Percentiles rank a stretch among this genome's conserved stretches.
These are phyloP conservation scores for Cetraspora pellucida DNA, from an alignment of 192 early-diverging fungal genomes.

Conservation along the genomic window DNA sequence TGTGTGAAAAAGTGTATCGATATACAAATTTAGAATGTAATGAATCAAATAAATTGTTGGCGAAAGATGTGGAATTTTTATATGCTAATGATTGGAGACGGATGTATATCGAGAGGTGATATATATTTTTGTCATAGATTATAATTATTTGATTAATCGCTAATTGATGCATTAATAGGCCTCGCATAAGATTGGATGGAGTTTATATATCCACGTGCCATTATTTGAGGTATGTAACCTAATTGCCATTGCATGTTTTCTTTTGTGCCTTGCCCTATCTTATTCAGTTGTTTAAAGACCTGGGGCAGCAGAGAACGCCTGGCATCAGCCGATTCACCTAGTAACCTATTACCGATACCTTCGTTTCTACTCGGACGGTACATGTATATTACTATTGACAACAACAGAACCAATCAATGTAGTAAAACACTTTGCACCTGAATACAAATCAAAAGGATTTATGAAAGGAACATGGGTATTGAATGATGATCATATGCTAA, in stretches of 20 bases:
- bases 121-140: not conserved
- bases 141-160: not conserved
- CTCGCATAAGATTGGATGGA: conserved; percentile 47
- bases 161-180: not conserved
- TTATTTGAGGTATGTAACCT: conserved; percentile 38
- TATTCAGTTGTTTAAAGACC: conserved; percentile 25
- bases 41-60: not conserved
- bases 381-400: conserved; percentile 38
- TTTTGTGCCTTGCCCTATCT: not conserved
- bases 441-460: conserved; percentile 32
- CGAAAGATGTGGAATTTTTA: conserved; percentile 31
- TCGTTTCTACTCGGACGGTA: conserved; percentile 47
- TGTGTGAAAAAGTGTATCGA: conserved; percentile 39
- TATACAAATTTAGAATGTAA: not conserved
- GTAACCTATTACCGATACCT: conserved; percentile 51
- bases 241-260: not conserved
- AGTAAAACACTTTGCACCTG: conserved; percentile 27
- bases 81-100: conserved; percentile 41
- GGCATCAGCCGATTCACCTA: conserved; percentile 47
- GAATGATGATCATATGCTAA: conserved; percentile 27
- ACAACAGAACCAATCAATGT: conserved; percentile 37
- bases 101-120: conserved; percentile 47
- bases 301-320: conserved; percentile 39
- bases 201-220: conserved; percentile 49
- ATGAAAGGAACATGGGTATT: conserved; percentile 38